Conservation (phyloP, 2,329 filamentous ascomycete species). For the Diaporthe vexans region DNA sequence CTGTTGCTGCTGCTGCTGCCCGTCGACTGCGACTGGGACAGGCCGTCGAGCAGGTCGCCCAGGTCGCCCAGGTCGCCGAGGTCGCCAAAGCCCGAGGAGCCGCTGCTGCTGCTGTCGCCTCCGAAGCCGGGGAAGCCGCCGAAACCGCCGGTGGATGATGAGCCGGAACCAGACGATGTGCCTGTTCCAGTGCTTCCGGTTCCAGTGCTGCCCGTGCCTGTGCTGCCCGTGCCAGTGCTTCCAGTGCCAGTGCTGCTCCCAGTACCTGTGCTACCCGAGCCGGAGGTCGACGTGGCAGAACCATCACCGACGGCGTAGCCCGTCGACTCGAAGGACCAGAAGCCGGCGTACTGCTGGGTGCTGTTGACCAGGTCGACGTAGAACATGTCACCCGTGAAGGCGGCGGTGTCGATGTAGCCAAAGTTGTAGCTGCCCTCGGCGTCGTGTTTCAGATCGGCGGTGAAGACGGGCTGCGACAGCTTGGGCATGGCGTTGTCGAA, state of each 20-base stretch:
- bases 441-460: constrained; percentile 51
- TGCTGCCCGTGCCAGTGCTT: neutral
- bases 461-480: constrained; percentile 49
- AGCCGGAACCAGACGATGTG: neutral
- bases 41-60: neutral
- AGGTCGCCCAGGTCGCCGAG: neutral
- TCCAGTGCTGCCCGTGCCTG: neutral
- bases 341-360: constrained; percentile 47
- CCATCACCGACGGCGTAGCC: constrained; percentile 50
- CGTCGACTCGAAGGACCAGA: constrained; percentile 55
- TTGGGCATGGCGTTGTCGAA: constrained; percentile 51
- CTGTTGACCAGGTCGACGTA: constrained; percentile 51
- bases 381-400: constrained; percentile 52
- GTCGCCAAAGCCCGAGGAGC: neutral
- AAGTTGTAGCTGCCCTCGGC: constrained; percentile 56
- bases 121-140: neutral
- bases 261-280: neutral
- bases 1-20: neutral
- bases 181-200: neutral
- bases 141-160: neutral
- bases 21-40: neutral
- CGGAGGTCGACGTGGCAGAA: constrained; percentile 22
- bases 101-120: neutral
- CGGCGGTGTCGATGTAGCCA: constrained; percentile 51
- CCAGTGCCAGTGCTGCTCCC: neutral